These are phyloP conservation scores for Botrytis sinoallii DNA, from an alignment of 2,329 filamentous ascomycete species.

Conservation along the genomic window DNA sequence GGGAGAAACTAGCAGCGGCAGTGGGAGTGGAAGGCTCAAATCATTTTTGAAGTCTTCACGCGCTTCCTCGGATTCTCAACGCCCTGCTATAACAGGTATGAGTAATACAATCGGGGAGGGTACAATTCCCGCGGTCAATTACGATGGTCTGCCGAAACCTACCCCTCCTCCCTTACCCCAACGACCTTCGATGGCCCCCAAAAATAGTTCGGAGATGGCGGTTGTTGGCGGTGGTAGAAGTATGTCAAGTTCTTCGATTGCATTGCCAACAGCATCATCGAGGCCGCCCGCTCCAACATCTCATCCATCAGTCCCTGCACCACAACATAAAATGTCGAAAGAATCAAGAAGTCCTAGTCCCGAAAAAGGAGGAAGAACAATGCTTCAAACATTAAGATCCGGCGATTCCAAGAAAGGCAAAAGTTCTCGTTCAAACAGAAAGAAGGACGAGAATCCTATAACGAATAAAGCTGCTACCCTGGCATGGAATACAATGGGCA, in stretches of 20 bases:
- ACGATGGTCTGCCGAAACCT: constrained; percentile 76
- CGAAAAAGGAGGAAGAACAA: constrained; percentile 52
- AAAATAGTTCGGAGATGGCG: constrained; percentile 51
- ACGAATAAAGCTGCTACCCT: constrained; percentile 63
- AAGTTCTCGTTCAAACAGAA: constrained; percentile 33
- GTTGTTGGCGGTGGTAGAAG: constrained; percentile 37
- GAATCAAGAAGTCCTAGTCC: constrained; percentile 52
- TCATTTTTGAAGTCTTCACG: constrained; percentile 14
- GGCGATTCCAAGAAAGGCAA: constrained; percentile 48
- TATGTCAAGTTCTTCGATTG: constrained; percentile 20
- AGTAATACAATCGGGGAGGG: constrained; percentile 62
- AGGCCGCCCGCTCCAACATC: constrained; percentile 22
- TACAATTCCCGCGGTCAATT: constrained; percentile 76
- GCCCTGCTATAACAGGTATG: not conserved
- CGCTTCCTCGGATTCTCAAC: constrained; percentile 12
- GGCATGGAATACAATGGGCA: constrained; percentile 48
- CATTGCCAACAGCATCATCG: constrained; percentile 23
- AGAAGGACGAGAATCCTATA: constrained; percentile 46
- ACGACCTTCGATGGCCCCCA: constrained; percentile 46
- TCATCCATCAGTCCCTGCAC: constrained; percentile 27
- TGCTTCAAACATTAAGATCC: constrained; percentile 59
- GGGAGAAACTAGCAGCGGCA: constrained; percentile 62
- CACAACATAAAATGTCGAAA: constrained; percentile 34
- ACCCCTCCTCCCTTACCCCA: constrained; percentile 52
- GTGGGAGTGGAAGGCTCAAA: constrained; percentile 15